A percentile compares a stretch with the other conserved stretches of the same genome.
Conservation (phyloP, 768 basidiomycete species). For the Glaciozyma martinii region DNA sequence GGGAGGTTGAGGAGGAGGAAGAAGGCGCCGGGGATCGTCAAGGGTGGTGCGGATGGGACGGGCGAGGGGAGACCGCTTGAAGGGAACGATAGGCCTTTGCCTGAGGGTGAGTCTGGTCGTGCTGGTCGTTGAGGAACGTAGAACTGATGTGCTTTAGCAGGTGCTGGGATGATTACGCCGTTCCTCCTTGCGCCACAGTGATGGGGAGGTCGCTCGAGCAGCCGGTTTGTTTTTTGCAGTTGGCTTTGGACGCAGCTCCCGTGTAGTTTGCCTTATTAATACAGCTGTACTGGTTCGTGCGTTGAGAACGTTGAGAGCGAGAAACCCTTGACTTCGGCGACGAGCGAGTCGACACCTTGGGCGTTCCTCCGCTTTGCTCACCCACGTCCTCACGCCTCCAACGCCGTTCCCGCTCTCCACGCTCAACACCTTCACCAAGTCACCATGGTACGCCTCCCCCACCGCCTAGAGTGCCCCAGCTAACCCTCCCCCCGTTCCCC, state of each 20-base stretch:
- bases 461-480: not conserved
- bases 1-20: conserved; percentile 13
- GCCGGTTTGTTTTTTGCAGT: no score
- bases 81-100: not conserved
- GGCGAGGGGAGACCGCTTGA: not conserved
- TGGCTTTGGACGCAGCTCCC: no score
- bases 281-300: no score
- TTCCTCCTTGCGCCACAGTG: conserved; percentile 3
- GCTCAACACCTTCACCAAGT: no score
- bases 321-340: no score
- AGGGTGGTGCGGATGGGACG: not conserved
- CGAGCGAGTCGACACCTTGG: no score
- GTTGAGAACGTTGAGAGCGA: no score
- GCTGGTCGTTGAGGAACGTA: not conserved
- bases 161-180: conserved; percentile 19
- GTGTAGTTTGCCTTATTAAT: no score
- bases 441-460: not conserved
- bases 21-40: conserved; percentile 2
- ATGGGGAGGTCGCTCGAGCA: no score
- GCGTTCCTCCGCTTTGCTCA: no score
- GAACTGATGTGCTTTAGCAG: not conserved
- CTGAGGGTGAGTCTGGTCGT: conserved; percentile 13
- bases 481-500: not conserved
- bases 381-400: no score
- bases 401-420: no score